Conservation (phyloP, 176 grass and related monocot species). For the Microstegium vimineum region DNA sequence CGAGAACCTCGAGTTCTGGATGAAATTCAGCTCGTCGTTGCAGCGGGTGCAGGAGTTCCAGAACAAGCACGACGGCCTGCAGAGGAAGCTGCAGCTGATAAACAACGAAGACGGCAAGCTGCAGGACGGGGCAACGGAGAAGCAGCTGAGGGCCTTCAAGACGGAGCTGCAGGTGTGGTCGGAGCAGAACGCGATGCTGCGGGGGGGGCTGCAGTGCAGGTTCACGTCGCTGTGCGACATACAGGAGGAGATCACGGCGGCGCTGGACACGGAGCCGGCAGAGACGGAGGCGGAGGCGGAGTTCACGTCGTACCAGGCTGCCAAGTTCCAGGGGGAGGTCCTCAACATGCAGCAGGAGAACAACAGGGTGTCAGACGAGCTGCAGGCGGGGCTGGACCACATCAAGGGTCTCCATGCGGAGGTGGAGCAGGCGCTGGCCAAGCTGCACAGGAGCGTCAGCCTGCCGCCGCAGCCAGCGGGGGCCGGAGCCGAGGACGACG, state of each 20-base stretch:
- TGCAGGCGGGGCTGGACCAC: conserved; percentile 65
- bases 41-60: conserved; percentile 76
- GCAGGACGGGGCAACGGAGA: conserved; percentile 18
- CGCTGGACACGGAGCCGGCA: not conserved
- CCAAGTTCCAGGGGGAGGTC: conserved; percentile 86
- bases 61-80: conserved; percentile 36
- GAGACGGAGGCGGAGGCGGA: conserved; percentile 8
- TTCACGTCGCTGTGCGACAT: conserved; percentile 59
- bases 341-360: conserved; percentile 97
- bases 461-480: not conserved
- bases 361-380: conserved; percentile 65
- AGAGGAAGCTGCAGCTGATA: conserved; percentile 18
- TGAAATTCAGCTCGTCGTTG: conserved; percentile 79
- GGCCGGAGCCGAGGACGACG: not conserved
- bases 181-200: conserved; percentile 68
- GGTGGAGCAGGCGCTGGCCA: conserved; percentile 54
- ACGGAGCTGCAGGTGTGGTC: conserved; percentile 90
- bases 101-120: not conserved
- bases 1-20: conserved; percentile 92
- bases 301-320: conserved; percentile 76
- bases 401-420: conserved; percentile 66
- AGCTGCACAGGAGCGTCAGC: conserved; percentile 41
- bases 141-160: conserved; percentile 67
- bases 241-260: conserved; percentile 68
- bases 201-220: conserved; percentile 65